Base-by-base conservation (phyloP, 148 eudicot genomes). In the Camellia sinensis region DNA sequence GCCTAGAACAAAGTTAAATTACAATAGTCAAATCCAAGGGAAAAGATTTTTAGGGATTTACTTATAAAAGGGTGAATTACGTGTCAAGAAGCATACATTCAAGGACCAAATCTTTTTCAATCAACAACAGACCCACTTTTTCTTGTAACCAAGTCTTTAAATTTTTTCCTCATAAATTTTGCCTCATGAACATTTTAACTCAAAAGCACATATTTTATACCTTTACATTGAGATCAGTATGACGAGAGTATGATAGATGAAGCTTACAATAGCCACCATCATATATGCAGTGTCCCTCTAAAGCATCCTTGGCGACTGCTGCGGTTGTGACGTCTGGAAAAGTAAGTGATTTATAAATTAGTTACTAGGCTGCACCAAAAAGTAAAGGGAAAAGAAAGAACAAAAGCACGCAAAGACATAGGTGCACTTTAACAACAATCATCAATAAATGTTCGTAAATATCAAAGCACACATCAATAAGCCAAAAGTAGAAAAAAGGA, bases 251-350 rank as follows among this genome's bases (percentile, higher is more conserved):
- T 87, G 97, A 86, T 85, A 93, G 93, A 87, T 91, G 97, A 90
- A 93, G 97, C 95, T 93, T 93, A 89, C 97, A 93, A 87, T 89
- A 93, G 88, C 97, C 97, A 87, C 95, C 97, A 90, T 93, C 97
- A 87, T 93, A 93, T 78, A 93, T 93, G 92, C 93, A 89, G 80
- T 93, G 97, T 68, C 97, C 97, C 85, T 93, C 97, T 74, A 93
- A 74, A 76, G 95, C 84, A 29, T 88, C 90, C 78, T 93, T 93
- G 44, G 95, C 95, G 83, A 82, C 90, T 41, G 88, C 84, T 62
- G 97, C 97, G 29, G 90, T 91, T 64, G 82, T 66, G n/a, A 89
- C 80, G 84, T 93, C 97, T 93, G 89, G 37, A 83, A 71, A 71
- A 18, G 1, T 14, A 81, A 76, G 37, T 37, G 14, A 40, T 3